A percentile compares a stretch with the other conserved stretches of the same genome.
Evolutionary conservation across 768 basidiomycete species (phyloP).

Genomic region (Amanita pallidorosea): DNA sequence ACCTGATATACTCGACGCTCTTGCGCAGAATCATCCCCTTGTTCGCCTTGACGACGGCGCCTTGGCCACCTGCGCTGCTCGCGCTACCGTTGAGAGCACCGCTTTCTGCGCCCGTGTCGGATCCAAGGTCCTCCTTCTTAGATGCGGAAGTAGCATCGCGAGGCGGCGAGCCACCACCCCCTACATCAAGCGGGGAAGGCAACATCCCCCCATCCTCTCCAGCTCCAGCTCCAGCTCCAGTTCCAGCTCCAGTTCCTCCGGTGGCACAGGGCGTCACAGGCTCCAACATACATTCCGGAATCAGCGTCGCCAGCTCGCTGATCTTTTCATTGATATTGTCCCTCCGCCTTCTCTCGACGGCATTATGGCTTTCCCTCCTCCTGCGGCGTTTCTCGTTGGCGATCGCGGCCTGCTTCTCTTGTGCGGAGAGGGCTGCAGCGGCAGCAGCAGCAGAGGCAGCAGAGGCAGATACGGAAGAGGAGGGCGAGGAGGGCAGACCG

Average conservation of each 20-base stretch:
- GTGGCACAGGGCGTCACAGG: slow-evolving; percentile 12
- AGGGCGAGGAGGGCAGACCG: neutral
- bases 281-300: slow-evolving; percentile 81
- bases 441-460: neutral
- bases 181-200: neutral
- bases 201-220: neutral
- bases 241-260: neutral
- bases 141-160: neutral
- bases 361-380: slow-evolving; percentile 82
- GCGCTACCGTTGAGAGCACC: slow-evolving; percentile 3
- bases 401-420: slow-evolving; percentile 43
- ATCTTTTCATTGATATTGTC: slow-evolving; percentile 98
- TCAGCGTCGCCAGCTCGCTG: slow-evolving; percentile 75
- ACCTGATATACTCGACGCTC: slow-evolving; percentile 64
- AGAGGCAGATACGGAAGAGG: too few species aligned
- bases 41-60: slow-evolving; percentile 66
- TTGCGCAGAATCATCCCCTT: slow-evolving; percentile 91
- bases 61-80: slow-evolving; percentile 11
- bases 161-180: neutral
- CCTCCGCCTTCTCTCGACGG: slow-evolving; percentile 76
- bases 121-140: slow-evolving; percentile 1
- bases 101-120: neutral
- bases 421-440: slow-evolving; percentile 2
- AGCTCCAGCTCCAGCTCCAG: neutral
- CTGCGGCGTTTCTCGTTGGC: slow-evolving; percentile 78